A percentile compares a stretch with the other conserved stretches of the same genome.
Conservation (phyloP, 257 asterid genomes). For the Ehretia macrophylla region DNA sequence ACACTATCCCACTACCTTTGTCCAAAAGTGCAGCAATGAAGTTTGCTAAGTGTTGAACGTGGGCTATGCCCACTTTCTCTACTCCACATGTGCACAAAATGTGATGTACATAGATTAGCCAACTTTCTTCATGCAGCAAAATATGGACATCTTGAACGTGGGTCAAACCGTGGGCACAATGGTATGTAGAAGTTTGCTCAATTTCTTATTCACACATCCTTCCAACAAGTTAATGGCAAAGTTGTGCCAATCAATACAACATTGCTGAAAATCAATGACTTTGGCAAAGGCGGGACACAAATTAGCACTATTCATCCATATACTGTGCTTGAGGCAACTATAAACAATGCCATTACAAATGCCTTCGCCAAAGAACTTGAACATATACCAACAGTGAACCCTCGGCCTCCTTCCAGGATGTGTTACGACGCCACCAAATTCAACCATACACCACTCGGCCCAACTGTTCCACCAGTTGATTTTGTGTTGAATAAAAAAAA, state of each 20-base stretch:
- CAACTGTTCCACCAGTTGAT: neutral
- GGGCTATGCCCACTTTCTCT: too few relatives aligned
- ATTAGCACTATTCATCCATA: neutral
- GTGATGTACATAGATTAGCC: too few relatives aligned
- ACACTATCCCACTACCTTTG: too few relatives aligned
- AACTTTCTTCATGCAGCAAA: too few relatives aligned
- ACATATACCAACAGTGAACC: neutral
- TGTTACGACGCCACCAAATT: neutral
- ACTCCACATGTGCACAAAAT: too few relatives aligned
- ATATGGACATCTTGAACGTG: too few relatives aligned
- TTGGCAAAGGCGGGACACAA: neutral
- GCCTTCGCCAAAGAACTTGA: neutral
- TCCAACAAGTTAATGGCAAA: too few relatives aligned
- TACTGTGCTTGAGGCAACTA: neutral
- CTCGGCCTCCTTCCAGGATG: neutral
- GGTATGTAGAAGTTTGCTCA: too few relatives aligned
- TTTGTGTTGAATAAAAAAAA: neutral
- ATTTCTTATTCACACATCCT: too few relatives aligned
- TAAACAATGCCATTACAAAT: neutral
- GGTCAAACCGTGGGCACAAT: too few relatives aligned
- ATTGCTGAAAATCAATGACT: neutral
- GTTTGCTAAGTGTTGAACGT: too few relatives aligned
- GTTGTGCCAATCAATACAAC: neutral
- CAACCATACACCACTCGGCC: neutral
- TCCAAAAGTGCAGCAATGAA: too few relatives aligned